phyloP scores from a whole-genome alignment of 441 rosid species.

The Brassica balearica region DNA sequence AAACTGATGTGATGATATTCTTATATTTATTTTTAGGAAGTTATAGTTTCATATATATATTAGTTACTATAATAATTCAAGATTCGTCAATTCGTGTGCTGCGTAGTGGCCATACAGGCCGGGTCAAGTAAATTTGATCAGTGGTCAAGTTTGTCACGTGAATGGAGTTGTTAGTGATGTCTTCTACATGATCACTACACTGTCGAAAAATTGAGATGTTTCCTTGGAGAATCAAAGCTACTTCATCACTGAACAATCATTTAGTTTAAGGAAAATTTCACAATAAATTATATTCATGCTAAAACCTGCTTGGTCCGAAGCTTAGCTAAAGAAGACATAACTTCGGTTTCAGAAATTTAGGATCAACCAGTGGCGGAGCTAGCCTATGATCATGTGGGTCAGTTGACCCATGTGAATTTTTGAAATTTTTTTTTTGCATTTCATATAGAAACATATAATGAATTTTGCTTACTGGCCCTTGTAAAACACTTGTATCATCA shows the following conservation, averaged over 20 bases:
- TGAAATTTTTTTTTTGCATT: too few relatives aligned
- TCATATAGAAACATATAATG: background rate
- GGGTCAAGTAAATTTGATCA: conserved; percentile 27
- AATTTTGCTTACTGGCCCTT: too few relatives aligned
- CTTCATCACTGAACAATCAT: background rate
- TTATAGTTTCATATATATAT: background rate
- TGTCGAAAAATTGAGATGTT: background rate
- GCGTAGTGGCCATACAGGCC: conserved; percentile 31
- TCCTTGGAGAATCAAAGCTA: background rate
- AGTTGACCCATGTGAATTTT: too few relatives aligned
- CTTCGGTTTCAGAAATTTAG: background rate
- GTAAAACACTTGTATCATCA: too few relatives aligned
- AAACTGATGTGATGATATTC: conserved; percentile 33
- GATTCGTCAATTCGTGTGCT: conserved; percentile 7
- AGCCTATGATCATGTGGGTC: too few relatives aligned
- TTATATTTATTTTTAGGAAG: background rate
- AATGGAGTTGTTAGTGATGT: conserved; percentile 21
- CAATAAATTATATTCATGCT: background rate
- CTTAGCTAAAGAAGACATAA: background rate
- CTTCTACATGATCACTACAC: conserved; percentile 5
- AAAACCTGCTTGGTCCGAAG: background rate
- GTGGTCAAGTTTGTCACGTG: conserved; percentile 35
- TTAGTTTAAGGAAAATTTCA: background rate
- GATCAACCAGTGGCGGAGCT: background rate
- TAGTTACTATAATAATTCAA: background rate